Base-by-base conservation (phyloP, 768 basidiomycete genomes). In the Tubosaeta sp. region DNA sequence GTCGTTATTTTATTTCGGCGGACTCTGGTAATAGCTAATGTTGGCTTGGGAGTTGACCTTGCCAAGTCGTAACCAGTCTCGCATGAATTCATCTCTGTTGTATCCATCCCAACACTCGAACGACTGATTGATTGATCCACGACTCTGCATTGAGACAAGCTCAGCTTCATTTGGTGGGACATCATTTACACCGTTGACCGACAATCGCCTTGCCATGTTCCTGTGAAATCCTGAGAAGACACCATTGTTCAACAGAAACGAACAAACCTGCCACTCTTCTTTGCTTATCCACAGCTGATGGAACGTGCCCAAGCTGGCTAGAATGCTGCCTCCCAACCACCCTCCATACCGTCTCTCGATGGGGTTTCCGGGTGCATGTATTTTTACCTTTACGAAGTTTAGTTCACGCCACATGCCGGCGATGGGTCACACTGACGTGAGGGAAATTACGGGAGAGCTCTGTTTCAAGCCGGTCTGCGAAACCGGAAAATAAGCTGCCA, bases 261-360 rank as follows among this genome's bases (percentile, higher is more conserved):
- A 43, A 67, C 83, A 39, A 54, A 90, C 91, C 81, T 90, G 83
- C 86, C 91, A 95, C 62, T 95, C 93, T 68, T 94, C 92, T 63
- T 77, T 83, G 70, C 91, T 92, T 64, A 95, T 93, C 93, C 93
- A 95, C 46, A 95, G 74, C 60, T 95, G 95, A 66, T 99, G 97
- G 79, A 98, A 99, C 14, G 95, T 97, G 22, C 97, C 97, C 63
- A 98, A 72, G 64, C 90, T 93, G 1, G 89, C 95, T 43, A 98
- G 76, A 61, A 98, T 95, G 58, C 90, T 93, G 27, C 95, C 97
- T 11, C 97, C 97, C 7, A 99, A 73, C 97, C 97, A 99, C 17
- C 88, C 85, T 13, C 93, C 88, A 67, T 92, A 97, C 51, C 87
- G 82, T 43, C 95, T 81, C 68, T 98, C 97, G 46, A 86, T 78